phyloP scores from a whole-genome alignment of 106 monocot species.

The Platanthera guangdongensis region DNA sequence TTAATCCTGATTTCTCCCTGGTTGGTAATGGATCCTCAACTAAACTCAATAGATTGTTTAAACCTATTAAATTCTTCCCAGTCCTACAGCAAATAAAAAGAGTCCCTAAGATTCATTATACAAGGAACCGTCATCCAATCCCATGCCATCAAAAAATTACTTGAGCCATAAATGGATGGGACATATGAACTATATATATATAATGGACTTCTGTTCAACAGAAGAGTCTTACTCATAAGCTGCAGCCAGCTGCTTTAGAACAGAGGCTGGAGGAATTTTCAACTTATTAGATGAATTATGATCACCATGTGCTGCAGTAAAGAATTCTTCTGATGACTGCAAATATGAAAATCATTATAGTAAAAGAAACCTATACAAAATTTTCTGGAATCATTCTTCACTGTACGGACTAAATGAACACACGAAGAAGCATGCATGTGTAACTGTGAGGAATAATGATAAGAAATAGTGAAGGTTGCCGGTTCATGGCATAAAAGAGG shows the following conservation, averaged over 20 bases:
- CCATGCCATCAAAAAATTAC: neutral
- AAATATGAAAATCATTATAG: neutral
- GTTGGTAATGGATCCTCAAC: slow-evolving; percentile 29
- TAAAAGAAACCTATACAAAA: neutral
- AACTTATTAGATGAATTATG: slow-evolving; percentile 16
- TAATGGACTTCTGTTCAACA: neutral
- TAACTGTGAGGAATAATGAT: neutral
- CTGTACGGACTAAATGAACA: neutral
- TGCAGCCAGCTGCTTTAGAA: slow-evolving; percentile 46
- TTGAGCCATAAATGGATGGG: neutral
- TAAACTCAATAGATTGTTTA: slow-evolving; percentile 40
- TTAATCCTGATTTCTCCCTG: slow-evolving; percentile 55
- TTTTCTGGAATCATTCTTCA: neutral
- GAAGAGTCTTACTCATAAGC: slow-evolving; percentile 50
- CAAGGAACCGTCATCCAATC: neutral
- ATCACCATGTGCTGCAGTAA: slow-evolving; percentile 3
- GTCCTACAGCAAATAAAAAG: slow-evolving; percentile 26
- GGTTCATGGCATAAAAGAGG: neutral
- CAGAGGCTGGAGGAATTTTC: slow-evolving; percentile 32
- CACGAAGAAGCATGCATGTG: neutral
- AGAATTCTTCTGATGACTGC: slow-evolving; percentile 24
- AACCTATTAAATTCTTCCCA: slow-evolving; percentile 43
- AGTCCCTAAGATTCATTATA: neutral
- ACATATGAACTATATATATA: neutral
- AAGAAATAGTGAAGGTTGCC: neutral